Percentiles rank a stretch among this genome's conserved stretches.
Evolutionary conservation across 371 early-diverging fungal species (phyloP).

Genomic region (Batkoa obscura): DNA sequence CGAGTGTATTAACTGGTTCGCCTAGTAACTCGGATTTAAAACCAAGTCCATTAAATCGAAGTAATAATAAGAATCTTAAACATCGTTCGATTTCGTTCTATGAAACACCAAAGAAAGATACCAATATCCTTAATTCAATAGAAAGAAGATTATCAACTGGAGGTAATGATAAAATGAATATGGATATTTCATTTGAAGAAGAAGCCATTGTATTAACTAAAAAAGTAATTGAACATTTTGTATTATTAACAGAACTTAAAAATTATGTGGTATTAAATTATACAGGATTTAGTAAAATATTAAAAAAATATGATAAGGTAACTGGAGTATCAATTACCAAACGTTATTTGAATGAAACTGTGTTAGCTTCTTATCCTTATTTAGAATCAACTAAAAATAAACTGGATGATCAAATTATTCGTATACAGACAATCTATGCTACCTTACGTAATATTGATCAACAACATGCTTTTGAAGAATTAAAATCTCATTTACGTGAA

Average conservation of each 20-base stretch:
- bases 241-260: slow-evolving; percentile 62
- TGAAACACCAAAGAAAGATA: neutral
- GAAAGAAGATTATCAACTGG: neutral
- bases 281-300: slow-evolving; percentile 87
- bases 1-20: neutral
- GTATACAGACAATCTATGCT: slow-evolving; percentile 33
- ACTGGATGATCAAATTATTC: slow-evolving; percentile 37
- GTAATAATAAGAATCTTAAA: neutral
- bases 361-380: slow-evolving; percentile 43
- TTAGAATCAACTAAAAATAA: slow-evolving; percentile 25
- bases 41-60: neutral
- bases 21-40: too few species aligned
- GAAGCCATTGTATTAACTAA: neutral
- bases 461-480: slow-evolving; percentile 44
- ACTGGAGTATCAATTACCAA: slow-evolving; percentile 20
- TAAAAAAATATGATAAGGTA: slow-evolving; percentile 94
- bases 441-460: slow-evolving; percentile 24
- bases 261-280: slow-evolving; percentile 82
- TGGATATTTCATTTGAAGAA: neutral
- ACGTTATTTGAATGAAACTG: slow-evolving; percentile 27
- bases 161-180: neutral
- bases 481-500: slow-evolving; percentile 66
- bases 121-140: neutral
- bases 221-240: slow-evolving; percentile 39
- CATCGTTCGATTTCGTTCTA: neutral